A percentile compares a stretch with the other conserved stretches of the same genome.
phyloP scores from a whole-genome alignment of 2,329 filamentous ascomycete genomes.

The Septoria petroselini region DNA sequence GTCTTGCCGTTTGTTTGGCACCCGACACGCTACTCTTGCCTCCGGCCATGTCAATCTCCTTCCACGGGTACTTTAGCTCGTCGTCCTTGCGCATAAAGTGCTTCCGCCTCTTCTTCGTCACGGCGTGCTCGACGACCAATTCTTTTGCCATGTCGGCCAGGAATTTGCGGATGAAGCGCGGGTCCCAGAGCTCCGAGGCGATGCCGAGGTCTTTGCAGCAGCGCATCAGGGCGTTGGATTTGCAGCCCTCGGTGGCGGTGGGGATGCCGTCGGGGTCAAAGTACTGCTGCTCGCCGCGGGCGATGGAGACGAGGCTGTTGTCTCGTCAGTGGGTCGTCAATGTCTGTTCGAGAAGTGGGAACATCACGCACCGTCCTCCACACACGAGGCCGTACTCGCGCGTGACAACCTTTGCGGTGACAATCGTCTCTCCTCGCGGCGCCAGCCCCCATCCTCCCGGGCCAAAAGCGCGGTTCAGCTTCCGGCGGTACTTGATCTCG shows the following conservation, averaged over 20 bases:
- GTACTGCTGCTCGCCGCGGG: constrained; percentile 91
- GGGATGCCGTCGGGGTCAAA: constrained; percentile 87
- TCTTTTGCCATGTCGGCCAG: constrained; percentile 72
- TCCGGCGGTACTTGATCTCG: constrained; percentile 95
- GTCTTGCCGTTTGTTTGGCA: constrained; percentile 1
- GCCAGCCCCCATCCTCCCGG: constrained; percentile 95
- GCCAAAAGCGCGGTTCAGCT: constrained; percentile 86
- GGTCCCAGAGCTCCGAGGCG: constrained; percentile 95
- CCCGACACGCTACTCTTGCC: neutral
- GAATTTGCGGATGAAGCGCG: constrained; percentile 80
- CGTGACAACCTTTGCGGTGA: constrained; percentile 76
- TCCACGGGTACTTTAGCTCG: constrained; percentile 63
- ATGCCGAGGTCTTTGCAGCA: constrained; percentile 98
- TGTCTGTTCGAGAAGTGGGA: neutral
- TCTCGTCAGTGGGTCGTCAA: neutral
- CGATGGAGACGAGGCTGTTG: constrained; percentile 79
- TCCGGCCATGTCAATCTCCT: constrained; percentile 42
- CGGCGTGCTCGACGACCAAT: constrained; percentile 82
- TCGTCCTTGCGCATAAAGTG: constrained; percentile 85
- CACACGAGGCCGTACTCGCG: constrained; percentile 90
- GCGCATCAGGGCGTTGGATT: constrained; percentile 94
- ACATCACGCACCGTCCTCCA: constrained; percentile 75
- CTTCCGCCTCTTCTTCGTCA: constrained; percentile 84
- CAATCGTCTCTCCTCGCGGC: constrained; percentile 77
- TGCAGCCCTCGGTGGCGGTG: constrained; percentile 92